Evolutionary conservation across 2,329 filamentous ascomycete species (phyloP), one percentile per base, ranked within the genome.

Genomic region (Magnaporthiopsis rhizophila): DNA sequence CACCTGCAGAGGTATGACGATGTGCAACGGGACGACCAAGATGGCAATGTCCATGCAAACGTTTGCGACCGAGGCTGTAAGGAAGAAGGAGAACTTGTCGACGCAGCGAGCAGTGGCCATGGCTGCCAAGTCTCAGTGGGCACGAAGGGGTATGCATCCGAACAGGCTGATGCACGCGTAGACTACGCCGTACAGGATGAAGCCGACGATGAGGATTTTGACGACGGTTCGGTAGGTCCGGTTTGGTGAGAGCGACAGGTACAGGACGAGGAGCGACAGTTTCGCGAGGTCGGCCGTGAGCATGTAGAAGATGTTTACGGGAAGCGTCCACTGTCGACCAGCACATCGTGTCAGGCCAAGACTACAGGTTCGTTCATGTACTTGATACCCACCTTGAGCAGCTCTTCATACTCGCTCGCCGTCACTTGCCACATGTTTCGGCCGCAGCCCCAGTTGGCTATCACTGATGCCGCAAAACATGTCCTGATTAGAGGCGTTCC

Each of bases 291-390:
- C 26, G 30, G 58, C 58, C 18, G 58, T 34, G 5, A 36, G 58
- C 58, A 59, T 59, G 30, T 59, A 59, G 15, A 59, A 59, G 58
- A 59, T n/a, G 30, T 59, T 59, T 21, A 59, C 58, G 18, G 58
- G 58, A 24, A 59, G 28, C 30, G 58, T 36, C 58, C 58, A 59
- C 28, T 38, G 36, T 18, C 15, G 36, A 18, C 3, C 13, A 38
- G 15, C 36, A 18, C 13, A 13, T 18, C 36, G 3, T 18, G 36
- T 38, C 15, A 38, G 36, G 1, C 13, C 12, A 13, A 5, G 15
- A 15, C 13, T 38, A 18, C 36, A 0, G 1, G 1, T 13, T 38
- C 36, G 3, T 1, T 18, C 15, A 15, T 38, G 15, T 38, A 13
- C 0, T 18, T 18, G 2, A 38, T 38, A 38, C 36, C 18, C 36